Percentiles rank a stretch among this genome's conserved stretches.
phyloP scores from a whole-genome alignment of 495 filamentous ascomycete species.

The Neurospora sp. region DNA sequence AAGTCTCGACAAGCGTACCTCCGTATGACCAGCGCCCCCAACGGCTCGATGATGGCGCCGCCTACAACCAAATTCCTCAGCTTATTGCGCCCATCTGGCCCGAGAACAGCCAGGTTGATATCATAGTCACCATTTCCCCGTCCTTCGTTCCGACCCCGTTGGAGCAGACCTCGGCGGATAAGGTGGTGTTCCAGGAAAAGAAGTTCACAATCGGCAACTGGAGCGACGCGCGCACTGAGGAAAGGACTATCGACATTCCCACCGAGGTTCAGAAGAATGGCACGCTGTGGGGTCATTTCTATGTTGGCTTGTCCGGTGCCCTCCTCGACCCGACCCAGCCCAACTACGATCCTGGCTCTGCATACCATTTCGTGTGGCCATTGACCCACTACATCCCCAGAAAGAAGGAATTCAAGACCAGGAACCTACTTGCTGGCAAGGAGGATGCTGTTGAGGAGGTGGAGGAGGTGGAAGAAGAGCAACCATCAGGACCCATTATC shows the following conservation, averaged over 20 bases:
- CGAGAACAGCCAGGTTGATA: conserved; percentile 63
- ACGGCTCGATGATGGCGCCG: conserved; percentile 45
- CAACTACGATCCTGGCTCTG: conserved; percentile 60
- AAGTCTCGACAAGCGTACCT: conserved; percentile 45
- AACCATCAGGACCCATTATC: conserved; percentile 52
- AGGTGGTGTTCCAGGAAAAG: conserved; percentile 68
- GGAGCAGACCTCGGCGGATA: conserved; percentile 41
- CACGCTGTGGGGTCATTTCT: conserved; percentile 90
- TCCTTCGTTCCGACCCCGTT: conserved; percentile 60
- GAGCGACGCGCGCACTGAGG: conserved; percentile 65
- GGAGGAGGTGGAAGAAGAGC: conserved; percentile 35
- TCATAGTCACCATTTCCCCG: conserved; percentile 73
- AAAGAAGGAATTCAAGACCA: conserved; percentile 87
- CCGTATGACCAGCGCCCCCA: conserved; percentile 55
- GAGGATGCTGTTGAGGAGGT: conserved; percentile 41
- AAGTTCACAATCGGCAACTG: conserved; percentile 72
- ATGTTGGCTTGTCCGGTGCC: conserved; percentile 63
- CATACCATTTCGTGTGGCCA: conserved; percentile 74
- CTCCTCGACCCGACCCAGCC: conserved; percentile 62
- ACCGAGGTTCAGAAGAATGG: conserved; percentile 79
- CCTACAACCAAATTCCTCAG: conserved; percentile 66
- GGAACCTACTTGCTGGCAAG: conserved; percentile 61
- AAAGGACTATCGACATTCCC: conserved; percentile 70
- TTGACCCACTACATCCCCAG: conserved; percentile 83
- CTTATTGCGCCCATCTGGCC: conserved; percentile 83